Conservation (phyloP, 2,329 filamentous ascomycete genomes). For the Ophiosphaerella korrae region DNA sequence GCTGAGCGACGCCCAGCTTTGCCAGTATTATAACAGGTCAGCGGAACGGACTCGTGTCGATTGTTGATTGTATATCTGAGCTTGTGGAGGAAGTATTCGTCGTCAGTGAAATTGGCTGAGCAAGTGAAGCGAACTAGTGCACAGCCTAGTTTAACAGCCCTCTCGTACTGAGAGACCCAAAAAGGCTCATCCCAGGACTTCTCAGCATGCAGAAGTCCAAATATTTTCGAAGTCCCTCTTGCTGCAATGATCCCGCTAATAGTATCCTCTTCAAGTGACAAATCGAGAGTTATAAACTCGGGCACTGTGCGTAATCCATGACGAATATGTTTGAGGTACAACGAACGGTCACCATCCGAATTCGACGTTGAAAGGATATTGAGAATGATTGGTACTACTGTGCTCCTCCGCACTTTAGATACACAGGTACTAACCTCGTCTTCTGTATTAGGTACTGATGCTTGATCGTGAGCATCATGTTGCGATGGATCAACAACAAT, state of each 20-base stretch:
- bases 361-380: conserved; percentile 39
- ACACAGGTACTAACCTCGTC: conserved; percentile 62
- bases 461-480: conserved; percentile 16
- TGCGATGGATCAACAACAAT: conserved; percentile 56
- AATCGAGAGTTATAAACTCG: conserved; percentile 65
- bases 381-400: conserved; percentile 58
- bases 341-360: conserved; percentile 32
- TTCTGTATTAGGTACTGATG: conserved; percentile 21
- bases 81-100: conserved; percentile 65
- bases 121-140: conserved; percentile 67
- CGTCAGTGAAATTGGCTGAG: conserved; percentile 61
- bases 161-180: conserved; percentile 64
- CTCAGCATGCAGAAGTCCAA: conserved; percentile 60
- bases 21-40: conserved; percentile 71
- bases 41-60: conserved; percentile 54
- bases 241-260: conserved; percentile 57
- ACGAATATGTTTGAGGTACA: conserved; percentile 62
- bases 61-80: conserved; percentile 59
- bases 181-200: conserved; percentile 62
- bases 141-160: conserved; percentile 63
- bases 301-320: conserved; percentile 67
- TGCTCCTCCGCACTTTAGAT: conserved; percentile 66
- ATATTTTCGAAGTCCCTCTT: conserved; percentile 64
- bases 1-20: conserved; percentile 66
- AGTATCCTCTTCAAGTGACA: conserved; percentile 60